A percentile compares a stretch with the other conserved stretches of the same genome.
phyloP scores from a whole-genome alignment of 2,329 filamentous ascomycete species.

The Botrytis tulipae region DNA sequence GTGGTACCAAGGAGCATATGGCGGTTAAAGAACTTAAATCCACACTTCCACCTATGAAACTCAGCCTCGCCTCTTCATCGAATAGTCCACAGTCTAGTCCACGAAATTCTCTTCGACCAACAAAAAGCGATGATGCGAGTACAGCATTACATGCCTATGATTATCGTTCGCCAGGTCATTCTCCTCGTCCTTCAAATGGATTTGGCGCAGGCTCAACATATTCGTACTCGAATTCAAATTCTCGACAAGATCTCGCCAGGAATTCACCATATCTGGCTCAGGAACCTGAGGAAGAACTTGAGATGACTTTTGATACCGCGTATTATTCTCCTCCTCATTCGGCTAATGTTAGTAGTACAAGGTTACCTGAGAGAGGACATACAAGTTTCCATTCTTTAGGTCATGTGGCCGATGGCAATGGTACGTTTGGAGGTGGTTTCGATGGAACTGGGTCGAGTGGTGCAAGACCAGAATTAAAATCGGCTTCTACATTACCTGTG shows the following conservation, averaged over 20 bases:
- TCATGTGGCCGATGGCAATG: neutral
- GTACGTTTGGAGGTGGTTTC: neutral
- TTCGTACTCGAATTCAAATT: conserved; percentile 18
- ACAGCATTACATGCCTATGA: conserved; percentile 33
- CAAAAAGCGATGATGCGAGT: conserved; percentile 47
- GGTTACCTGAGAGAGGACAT: neutral
- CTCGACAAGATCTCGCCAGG: conserved; percentile 1
- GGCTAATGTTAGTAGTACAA: conserved; percentile 22
- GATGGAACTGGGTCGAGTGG: conserved; percentile 23
- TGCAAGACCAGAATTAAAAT: conserved; percentile 44
- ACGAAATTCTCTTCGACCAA: conserved; percentile 43
- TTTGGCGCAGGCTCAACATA: neutral
- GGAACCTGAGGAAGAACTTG: conserved; percentile 48
- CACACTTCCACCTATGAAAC: conserved; percentile 86
- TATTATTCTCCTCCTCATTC: conserved; percentile 39
- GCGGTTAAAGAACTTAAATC: conserved; percentile 79
- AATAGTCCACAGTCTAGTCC: conserved; percentile 23
- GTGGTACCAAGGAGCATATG: conserved; percentile 40
- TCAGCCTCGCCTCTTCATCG: conserved; percentile 50
- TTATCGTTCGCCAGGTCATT: conserved; percentile 20
- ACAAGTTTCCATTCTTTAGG: conserved; percentile 10
- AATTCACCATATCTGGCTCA: conserved; percentile 23
- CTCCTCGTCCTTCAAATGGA: conserved; percentile 24
- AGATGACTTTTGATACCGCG: conserved; percentile 71
- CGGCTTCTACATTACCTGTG: conserved; percentile 46